These are phyloP conservation scores for Fusarium anguioides DNA, from an alignment of 2,329 filamentous ascomycete species.

Conservation along the genomic window DNA sequence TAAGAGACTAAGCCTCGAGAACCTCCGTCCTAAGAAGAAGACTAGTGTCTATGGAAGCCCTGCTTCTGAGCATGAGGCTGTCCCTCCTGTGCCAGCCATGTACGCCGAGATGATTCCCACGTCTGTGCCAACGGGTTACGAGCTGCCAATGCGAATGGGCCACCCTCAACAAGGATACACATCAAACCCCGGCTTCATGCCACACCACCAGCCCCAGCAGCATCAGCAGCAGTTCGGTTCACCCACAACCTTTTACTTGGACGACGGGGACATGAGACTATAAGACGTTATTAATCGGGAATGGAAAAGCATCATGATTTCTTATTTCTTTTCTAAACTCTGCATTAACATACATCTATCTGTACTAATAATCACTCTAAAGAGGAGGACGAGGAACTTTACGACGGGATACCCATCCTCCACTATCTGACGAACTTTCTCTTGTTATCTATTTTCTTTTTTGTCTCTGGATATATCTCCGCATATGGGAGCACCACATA, in stretches of 20 bases:
- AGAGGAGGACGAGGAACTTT: conserved; percentile 40
- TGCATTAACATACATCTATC: conserved; percentile 30
- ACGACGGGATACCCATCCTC: conserved; percentile 43
- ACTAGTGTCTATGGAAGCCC: conserved; percentile 48
- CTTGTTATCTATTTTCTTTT: conserved; percentile 23
- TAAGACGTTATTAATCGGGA: conserved; percentile 34
- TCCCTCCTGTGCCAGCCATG: conserved; percentile 46
- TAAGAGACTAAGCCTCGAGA: conserved; percentile 53
- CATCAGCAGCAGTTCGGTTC: conserved; percentile 46
- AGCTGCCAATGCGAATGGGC: conserved; percentile 46
- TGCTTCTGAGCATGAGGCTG: conserved; percentile 42
- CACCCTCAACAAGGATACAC: conserved; percentile 40
- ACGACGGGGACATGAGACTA: conserved; percentile 45
- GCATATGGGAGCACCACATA: conserved; percentile 25
- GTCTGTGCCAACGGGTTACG: conserved; percentile 44
- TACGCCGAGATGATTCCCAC: conserved; percentile 46
- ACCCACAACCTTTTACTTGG: conserved; percentile 45
- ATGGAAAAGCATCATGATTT: conserved; percentile 39
- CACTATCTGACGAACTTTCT: conserved; percentile 39
- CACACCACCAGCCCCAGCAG: conserved; percentile 35
- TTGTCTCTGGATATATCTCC: conserved; percentile 15
- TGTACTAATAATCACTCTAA: conserved; percentile 44
- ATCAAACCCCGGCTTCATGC: conserved; percentile 43
- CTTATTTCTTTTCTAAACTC: conserved; percentile 18
- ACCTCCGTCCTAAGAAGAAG: conserved; percentile 52